Evolutionary conservation across 139 green algal genomes (phyloP), one percentile per base, ranked within the genome.

Genomic region (Dunaliella primolecta): DNA sequence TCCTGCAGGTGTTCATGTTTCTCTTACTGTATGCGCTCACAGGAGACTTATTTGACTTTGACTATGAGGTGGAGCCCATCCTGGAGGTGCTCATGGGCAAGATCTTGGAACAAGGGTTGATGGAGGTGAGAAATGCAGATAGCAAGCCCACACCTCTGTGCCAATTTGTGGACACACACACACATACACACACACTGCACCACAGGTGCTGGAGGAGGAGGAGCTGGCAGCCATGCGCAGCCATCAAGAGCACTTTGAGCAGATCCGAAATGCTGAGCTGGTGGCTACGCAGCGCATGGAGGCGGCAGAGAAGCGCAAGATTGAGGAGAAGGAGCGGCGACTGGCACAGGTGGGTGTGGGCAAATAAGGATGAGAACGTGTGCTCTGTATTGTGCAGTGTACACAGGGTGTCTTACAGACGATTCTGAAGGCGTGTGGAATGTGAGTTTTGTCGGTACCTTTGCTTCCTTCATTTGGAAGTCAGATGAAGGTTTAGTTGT

Each of bases 21-120:
- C n/a, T n/a, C n/a, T n/a, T n/a, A n/a, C n/a, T n/a, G n/a, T n/a
- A n/a, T n/a, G n/a, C 46, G 7, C 75, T 1, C 36, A 36, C 84
- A 91, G 94, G 94, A 35, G 94, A 98, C 88, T 88, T 97, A 36
- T 98, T 98, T 90, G 92, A 98, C 92, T 98, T 98, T 91, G 92
- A 98, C 86, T 93, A 94, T 83, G 95, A 98, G 91, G 94, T 96
- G n/a, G 94, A 97, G 92, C 94, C 94, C 30, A 91, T 96, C 31
- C 89, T 97, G 81, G 94, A 96, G 90, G 93, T 96, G 81, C 87
- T 97, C 78, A 93, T 98, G 38, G 95, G 95, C 86, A 97, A 97
- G 90, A 91, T 92, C 33, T 90, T 98, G 87, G 95, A 98, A 91
- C 95, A 98, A 87, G 91, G 93, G 23, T 87, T 96, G 30, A 96